Percentiles rank a stretch among this genome's conserved stretches.
Conservation (phyloP, 805 yeast species). For the Saturnispora zaruensis region DNA sequence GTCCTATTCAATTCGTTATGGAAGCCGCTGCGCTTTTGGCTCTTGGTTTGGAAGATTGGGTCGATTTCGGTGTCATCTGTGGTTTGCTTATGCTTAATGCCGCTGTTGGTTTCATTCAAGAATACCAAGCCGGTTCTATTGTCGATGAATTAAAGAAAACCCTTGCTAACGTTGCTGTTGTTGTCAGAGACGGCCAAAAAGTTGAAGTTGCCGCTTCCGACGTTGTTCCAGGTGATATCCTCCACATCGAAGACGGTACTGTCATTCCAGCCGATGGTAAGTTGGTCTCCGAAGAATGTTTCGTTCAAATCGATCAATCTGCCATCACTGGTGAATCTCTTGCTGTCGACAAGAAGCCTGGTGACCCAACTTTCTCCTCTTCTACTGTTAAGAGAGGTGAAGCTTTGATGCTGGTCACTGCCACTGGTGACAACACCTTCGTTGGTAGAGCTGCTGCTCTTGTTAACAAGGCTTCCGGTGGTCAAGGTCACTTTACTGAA, state of each 20-base stretch:
- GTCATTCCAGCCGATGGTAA: constrained; percentile 92
- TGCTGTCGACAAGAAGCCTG: constrained; percentile 86
- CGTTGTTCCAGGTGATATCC: constrained; percentile 89
- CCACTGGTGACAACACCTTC: constrained; percentile 92
- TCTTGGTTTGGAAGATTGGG: constrained; percentile 97
- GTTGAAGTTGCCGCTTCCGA: constrained; percentile 73
- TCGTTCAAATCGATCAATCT: constrained; percentile 89
- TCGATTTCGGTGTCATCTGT: constrained; percentile 95
- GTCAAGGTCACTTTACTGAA: constrained; percentile 94
- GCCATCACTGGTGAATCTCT: constrained; percentile 96
- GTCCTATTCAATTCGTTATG: constrained; percentile 96
- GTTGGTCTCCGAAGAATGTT: constrained; percentile 68
- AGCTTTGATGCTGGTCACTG: constrained; percentile 86
- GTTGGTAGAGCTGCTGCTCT: constrained; percentile 97
- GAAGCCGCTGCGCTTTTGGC: constrained; percentile 94
- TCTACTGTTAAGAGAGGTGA: constrained; percentile 95
- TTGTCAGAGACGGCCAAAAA: constrained; percentile 66
- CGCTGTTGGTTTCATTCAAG: constrained; percentile 92
- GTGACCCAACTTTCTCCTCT: constrained; percentile 84
- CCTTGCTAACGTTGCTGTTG: constrained; percentile 81
- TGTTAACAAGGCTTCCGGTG: constrained; percentile 89
- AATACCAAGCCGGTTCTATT: constrained; percentile 96
- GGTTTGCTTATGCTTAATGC: constrained; percentile 84
- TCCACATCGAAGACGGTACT: constrained; percentile 85
- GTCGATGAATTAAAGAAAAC: constrained; percentile 95